These are phyloP conservation scores for Sporobolomyces pararoseus DNA, from an alignment of 768 basidiomycete species.

Conservation along the genomic window DNA sequence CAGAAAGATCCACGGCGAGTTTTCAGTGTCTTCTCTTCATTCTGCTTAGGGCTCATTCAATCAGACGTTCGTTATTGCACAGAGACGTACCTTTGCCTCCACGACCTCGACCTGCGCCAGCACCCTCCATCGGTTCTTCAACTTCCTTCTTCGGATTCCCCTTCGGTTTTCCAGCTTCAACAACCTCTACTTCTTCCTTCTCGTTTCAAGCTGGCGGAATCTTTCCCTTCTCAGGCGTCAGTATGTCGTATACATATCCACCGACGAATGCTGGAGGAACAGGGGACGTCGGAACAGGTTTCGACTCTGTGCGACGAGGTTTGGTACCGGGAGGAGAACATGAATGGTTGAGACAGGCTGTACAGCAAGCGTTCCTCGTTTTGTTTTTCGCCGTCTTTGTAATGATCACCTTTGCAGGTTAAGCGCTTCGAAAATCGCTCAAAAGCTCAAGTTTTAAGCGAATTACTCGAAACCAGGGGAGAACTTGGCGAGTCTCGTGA, in stretches of 20 bases:
- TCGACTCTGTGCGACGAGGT: not conserved
- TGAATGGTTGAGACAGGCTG: not conserved
- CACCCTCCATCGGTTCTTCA: not conserved
- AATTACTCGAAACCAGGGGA: not conserved
- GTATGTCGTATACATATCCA: slow-evolving; percentile 17
- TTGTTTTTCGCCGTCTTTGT: slow-evolving; percentile 26
- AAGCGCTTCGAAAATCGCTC: no score
- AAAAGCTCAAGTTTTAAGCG: no score
- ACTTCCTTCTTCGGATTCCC: no score
- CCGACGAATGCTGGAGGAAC: not conserved
- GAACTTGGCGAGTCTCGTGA: not conserved
- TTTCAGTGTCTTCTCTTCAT: not conserved
- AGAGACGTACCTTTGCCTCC: slow-evolving; percentile 13
- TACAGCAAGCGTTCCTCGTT: slow-evolving; percentile 19
- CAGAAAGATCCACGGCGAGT: slow-evolving; percentile 16
- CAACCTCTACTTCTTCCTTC: not conserved
- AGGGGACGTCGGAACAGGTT: not conserved
- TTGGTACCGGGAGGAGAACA: not conserved
- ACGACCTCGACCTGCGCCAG: slow-evolving; percentile 11
- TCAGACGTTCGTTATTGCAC: no score
- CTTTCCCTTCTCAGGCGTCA: slow-evolving; percentile 21
- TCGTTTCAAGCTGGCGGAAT: slow-evolving; percentile 22
- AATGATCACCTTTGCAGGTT: slow-evolving; percentile 6
- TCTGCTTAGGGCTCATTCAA: no score
- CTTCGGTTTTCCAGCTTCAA: slow-evolving; percentile 5